phyloP scores from a whole-genome alignment of 768 basidiomycete species.

The Xerocomus spinulosus region DNA sequence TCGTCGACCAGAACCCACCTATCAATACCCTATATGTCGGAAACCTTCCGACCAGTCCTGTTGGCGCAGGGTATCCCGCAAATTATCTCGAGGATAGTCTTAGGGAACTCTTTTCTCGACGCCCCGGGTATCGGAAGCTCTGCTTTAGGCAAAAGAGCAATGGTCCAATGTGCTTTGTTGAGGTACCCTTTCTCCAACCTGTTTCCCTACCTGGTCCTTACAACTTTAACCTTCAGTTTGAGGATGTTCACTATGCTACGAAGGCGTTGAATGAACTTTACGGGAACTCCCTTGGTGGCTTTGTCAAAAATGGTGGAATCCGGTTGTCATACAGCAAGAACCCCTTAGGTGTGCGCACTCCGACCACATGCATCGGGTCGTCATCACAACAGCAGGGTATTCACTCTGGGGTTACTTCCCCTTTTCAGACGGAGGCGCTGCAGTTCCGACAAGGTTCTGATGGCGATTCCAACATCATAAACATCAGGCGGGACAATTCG shows the following conservation, averaged over 20 bases:
- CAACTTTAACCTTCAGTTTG: slow-evolving; percentile 54
- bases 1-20: slow-evolving; percentile 90
- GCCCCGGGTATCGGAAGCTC: slow-evolving; percentile 84
- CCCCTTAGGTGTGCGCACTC: slow-evolving; percentile 87
- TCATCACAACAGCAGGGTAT: slow-evolving; percentile 26
- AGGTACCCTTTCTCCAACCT: slow-evolving; percentile 48
- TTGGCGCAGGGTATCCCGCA: slow-evolving; percentile 65
- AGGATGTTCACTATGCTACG: slow-evolving; percentile 80
- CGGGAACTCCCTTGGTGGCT: slow-evolving; percentile 83
- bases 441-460: slow-evolving; percentile 31
- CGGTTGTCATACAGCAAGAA: slow-evolving; percentile 98
- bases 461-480: slow-evolving; percentile 16
- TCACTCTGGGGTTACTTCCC: slow-evolving; percentile 22
- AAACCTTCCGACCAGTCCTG: slow-evolving; percentile 81
- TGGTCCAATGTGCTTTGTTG: slow-evolving; percentile 99
- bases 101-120: slow-evolving; percentile 72
- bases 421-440: slow-evolving; percentile 27
- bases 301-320: slow-evolving; percentile 95
- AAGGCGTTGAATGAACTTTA: slow-evolving; percentile 87
- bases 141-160: slow-evolving; percentile 96
- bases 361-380: slow-evolving; percentile 46
- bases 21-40: slow-evolving; percentile 99
- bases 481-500: slow-evolving; percentile 23
- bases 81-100: slow-evolving; percentile 86
- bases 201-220: neutral